phyloP scores from a whole-genome alignment of 2,329 filamentous ascomycete species.

The Triangularia verruculosa region DNA sequence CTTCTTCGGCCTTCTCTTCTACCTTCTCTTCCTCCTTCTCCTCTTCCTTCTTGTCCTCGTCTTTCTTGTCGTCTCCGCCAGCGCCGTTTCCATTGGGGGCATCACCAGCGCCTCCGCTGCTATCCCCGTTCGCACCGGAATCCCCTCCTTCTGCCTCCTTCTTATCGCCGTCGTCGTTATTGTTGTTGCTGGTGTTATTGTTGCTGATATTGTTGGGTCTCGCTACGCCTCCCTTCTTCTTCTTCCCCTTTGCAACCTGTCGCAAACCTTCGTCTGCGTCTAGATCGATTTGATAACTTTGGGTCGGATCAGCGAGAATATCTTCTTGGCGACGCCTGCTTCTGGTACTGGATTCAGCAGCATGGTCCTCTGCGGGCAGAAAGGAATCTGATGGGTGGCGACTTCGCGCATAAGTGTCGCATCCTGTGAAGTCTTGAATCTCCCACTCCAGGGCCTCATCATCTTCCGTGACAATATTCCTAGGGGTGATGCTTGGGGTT shows the following conservation, averaged over 20 bases:
- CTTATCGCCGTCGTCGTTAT: slow-evolving; percentile 38
- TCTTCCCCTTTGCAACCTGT: slow-evolving; percentile 57
- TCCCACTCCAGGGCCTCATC: background rate
- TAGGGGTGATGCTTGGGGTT: background rate
- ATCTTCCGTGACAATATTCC: background rate
- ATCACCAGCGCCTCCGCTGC: slow-evolving; percentile 28
- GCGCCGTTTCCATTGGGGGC: slow-evolving; percentile 37
- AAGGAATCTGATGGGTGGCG: slow-evolving; percentile 24
- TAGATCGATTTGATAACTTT: slow-evolving; percentile 54
- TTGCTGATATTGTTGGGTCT: slow-evolving; percentile 38
- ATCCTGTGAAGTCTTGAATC: slow-evolving; percentile 32
- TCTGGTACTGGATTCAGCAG: slow-evolving; percentile 20
- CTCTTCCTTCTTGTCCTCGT: slow-evolving; percentile 35
- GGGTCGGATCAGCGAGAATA: slow-evolving; percentile 46
- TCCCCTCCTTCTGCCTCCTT: slow-evolving; percentile 34
- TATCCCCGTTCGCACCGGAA: slow-evolving; percentile 30
- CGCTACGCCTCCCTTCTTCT: slow-evolving; percentile 39
- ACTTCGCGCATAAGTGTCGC: slow-evolving; percentile 33
- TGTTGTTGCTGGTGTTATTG: slow-evolving; percentile 43
- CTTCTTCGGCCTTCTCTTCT: slow-evolving; percentile 35
- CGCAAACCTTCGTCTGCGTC: slow-evolving; percentile 51
- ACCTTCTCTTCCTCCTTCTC: slow-evolving; percentile 32
- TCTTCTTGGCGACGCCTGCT: slow-evolving; percentile 29
- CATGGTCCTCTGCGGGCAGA: slow-evolving; percentile 15
- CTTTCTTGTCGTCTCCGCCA: slow-evolving; percentile 35